Conservation (phyloP, 257 asterid genomes). For the Primulina tabacum region DNA sequence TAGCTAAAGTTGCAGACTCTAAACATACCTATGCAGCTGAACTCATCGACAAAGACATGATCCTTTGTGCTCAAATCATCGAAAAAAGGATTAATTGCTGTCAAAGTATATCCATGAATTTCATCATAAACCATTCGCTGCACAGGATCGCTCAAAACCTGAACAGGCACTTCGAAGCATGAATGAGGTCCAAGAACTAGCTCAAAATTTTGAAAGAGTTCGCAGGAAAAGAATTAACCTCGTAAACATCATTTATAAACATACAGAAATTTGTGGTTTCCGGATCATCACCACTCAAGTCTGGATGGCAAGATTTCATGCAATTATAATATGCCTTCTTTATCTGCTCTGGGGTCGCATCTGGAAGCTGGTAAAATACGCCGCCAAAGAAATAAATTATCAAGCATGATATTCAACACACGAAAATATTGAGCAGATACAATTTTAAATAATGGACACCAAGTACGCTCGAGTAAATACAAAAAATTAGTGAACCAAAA, state of each 20-base stretch:
- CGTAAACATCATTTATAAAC: constrained; percentile 87
- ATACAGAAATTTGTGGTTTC: constrained; percentile 91
- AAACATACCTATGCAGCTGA: constrained; percentile 89
- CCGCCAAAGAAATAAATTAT: constrained; percentile 9
- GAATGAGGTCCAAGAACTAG: constrained; percentile 4
- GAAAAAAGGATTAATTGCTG: constrained; percentile 82
- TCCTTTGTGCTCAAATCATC: constrained; percentile 73
- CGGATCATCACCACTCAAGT: constrained; percentile 86
- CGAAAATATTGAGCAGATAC: not conserved
- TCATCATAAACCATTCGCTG: constrained; percentile 93
- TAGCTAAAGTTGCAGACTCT: constrained; percentile 7
- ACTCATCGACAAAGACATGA: constrained; percentile 96
- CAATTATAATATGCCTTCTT: constrained; percentile 96
- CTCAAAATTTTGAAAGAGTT: constrained; percentile 5
- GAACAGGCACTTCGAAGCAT: constrained; percentile 32
- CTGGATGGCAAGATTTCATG: constrained; percentile 99
- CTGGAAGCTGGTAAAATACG: constrained; percentile 61
- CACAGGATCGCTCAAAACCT: constrained; percentile 98
- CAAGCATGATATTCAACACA: constrained; percentile 5
- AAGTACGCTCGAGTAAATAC: not conserved
- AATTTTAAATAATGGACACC: not conserved
- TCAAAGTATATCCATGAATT: constrained; percentile 86
- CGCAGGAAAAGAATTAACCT: constrained; percentile 45
- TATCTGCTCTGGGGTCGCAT: constrained; percentile 86
- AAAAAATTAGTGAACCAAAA: no score